Evolutionary conservation across 441 rosid genomes (phyloP).

Genomic region (Geranium incanum): DNA sequence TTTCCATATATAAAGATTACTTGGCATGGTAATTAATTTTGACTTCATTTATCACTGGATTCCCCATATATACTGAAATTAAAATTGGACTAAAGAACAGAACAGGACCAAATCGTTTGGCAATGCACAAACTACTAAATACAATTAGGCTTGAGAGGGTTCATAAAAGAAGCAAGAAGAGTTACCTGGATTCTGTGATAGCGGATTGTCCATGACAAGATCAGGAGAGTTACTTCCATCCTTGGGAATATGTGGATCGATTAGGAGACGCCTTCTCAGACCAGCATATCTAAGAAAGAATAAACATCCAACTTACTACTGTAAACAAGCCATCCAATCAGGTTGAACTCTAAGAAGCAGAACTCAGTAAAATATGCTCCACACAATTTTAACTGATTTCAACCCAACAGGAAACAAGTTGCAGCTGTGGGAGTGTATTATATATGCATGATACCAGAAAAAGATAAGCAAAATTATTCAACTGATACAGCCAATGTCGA

Average conservation of each 20-base stretch:
- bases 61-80: neutral
- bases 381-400: neutral
- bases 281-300: constrained; percentile 56
- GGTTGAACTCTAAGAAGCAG: neutral
- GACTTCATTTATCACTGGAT: neutral
- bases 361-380: neutral
- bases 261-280: constrained; percentile 62
- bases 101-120: neutral
- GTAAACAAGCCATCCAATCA: neutral
- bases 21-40: neutral
- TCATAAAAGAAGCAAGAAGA: constrained; percentile 10
- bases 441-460: neutral
- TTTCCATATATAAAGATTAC: neutral
- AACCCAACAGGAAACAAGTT: neutral
- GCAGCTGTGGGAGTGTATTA: neutral
- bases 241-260: constrained; percentile 68
- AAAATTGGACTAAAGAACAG: neutral
- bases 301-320: neutral
- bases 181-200: constrained; percentile 85
- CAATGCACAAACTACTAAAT: neutral
- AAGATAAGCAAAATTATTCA: neutral
- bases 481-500: neutral
- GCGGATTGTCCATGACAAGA: constrained; percentile 73
- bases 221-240: constrained; percentile 53
- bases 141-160: neutral